Percentiles rank a stretch among this genome's conserved stretches.
phyloP scores from a whole-genome alignment of 176 grass and related monocot genomes.

The Tillandsia fasciculata region DNA sequence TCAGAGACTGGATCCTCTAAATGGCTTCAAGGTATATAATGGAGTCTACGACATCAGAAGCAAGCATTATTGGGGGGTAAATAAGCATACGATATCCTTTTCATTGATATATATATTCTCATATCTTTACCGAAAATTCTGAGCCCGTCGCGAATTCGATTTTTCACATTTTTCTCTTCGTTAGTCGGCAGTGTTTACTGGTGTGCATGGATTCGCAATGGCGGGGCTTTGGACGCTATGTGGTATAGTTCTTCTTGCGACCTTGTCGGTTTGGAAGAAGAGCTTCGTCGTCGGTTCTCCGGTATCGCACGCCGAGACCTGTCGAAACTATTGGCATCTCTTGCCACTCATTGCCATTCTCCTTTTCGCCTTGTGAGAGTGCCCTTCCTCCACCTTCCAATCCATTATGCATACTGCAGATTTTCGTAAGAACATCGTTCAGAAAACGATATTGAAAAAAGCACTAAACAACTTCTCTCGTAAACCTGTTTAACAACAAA shows the following conservation, averaged over 20 bases:
- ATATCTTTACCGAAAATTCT: too few species aligned
- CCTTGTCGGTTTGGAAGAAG: constrained; percentile 4
- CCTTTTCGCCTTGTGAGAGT: constrained; percentile 3
- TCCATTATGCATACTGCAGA: too few species aligned
- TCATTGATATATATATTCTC: not conserved
- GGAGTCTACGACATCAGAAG: not conserved
- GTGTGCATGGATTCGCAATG: constrained; percentile 6
- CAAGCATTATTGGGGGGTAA: constrained; percentile 12
- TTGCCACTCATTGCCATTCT: not conserved
- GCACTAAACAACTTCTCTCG: too few species aligned
- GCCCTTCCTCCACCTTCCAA: not conserved
- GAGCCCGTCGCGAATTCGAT: not conserved
- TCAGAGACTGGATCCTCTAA: not conserved
- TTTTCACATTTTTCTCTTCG: not conserved
- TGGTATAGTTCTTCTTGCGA: not conserved
- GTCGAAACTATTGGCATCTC: too few species aligned
- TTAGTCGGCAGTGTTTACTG: constrained; percentile 7
- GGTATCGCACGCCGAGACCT: not conserved
- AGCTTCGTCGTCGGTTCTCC: not conserved
- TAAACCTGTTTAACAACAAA: too few species aligned
- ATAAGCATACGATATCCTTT: not conserved
- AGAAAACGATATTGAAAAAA: too few species aligned
- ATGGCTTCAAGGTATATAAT: constrained; percentile 1
- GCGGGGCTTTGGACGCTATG: not conserved
- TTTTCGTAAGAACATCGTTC: too few species aligned